phyloP scores from a whole-genome alignment of 257 asterid genomes.

The Nicotiana tabacum region DNA sequence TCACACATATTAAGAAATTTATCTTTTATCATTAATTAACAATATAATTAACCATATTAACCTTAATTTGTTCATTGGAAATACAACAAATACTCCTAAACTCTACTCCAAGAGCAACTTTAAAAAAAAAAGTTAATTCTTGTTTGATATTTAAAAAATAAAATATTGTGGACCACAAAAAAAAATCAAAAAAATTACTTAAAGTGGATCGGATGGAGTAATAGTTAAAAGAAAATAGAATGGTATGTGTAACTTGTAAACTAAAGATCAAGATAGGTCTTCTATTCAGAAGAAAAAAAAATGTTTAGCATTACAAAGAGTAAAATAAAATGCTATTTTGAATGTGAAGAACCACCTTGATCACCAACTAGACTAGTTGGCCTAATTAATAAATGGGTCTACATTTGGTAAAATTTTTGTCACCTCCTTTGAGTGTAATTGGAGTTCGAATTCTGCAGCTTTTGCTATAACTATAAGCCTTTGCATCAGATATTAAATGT shows the following conservation, averaged over 20 bases:
- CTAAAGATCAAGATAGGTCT: slow-evolving; percentile 9
- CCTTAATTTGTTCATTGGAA: too few species aligned
- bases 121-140: too few species aligned
- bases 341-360: slow-evolving; percentile 7
- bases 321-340: neutral
- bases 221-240: too few species aligned
- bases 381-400: slow-evolving; percentile 8
- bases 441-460: slow-evolving; percentile 16
- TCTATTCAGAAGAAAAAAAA: neutral
- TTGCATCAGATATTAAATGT: slow-evolving; percentile 81
- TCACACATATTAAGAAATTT: too few species aligned
- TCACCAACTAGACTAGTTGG: neutral
- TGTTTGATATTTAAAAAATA: too few species aligned
- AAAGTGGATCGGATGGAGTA: too few species aligned
- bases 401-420: neutral
- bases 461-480: slow-evolving; percentile 23
- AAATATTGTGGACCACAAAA: too few species aligned
- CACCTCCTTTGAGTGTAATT: neutral
- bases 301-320: neutral
- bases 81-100: too few species aligned
- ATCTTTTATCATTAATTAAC: too few species aligned
- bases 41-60: too few species aligned
- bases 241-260: neutral
- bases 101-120: too few species aligned
- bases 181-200: too few species aligned